Conservation (phyloP, 495 filamentous ascomycete species). For the Xylaria acuta region DNA sequence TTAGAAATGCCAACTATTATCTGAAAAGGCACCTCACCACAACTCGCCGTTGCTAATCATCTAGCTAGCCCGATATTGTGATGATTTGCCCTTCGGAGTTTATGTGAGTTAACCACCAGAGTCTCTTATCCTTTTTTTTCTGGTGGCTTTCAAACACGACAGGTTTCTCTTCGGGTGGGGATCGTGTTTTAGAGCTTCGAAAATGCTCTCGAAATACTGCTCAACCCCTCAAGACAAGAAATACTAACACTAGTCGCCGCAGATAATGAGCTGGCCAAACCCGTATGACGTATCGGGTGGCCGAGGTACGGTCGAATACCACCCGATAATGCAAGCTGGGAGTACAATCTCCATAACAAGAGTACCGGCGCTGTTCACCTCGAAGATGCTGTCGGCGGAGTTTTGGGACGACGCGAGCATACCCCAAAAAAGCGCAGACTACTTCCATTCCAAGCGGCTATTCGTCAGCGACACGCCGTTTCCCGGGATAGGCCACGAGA, state of each 20-base stretch:
- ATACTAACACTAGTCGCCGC: background rate
- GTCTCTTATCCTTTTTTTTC: background rate
- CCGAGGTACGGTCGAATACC: background rate
- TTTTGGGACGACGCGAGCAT: background rate
- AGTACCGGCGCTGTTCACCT: background rate
- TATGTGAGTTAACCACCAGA: background rate
- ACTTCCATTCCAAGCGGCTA: background rate
- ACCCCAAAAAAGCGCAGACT: constrained; percentile 9
- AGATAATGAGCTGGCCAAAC: background rate
- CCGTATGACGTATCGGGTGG: background rate
- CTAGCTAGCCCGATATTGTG: background rate
- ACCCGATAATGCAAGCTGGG: background rate
- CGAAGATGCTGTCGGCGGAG: background rate
- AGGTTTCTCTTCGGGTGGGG: background rate
- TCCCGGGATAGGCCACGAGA: too few species aligned
- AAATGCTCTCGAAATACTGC: background rate
- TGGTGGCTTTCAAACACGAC: background rate
- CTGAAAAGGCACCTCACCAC: background rate
- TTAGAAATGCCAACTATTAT: background rate
- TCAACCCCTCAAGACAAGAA: background rate
- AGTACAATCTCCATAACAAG: background rate
- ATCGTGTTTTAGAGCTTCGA: background rate
- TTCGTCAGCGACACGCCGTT: background rate
- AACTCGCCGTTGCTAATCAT: background rate
- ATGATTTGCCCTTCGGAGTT: background rate